phyloP scores from a whole-genome alignment of 352 stramenopile genomes.

The Phytopythium chamaehyphon region DNA sequence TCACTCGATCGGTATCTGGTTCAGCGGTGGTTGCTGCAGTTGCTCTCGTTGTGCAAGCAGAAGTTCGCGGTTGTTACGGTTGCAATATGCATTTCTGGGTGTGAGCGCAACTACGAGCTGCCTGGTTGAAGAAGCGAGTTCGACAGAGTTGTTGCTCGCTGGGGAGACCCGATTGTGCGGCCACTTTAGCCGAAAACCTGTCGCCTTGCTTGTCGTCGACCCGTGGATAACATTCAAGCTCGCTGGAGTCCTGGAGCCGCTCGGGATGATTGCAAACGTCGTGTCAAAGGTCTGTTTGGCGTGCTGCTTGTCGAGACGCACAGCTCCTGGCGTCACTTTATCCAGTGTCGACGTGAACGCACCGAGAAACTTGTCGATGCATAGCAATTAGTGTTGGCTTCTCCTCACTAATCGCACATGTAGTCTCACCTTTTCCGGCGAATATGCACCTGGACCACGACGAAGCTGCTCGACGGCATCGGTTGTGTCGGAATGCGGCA shows the following conservation, averaged over 20 bases:
- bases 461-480: constrained; percentile 1
- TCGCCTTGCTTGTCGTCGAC: not conserved
- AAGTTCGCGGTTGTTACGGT: constrained; percentile 28
- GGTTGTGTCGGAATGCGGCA: not conserved
- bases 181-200: constrained; percentile 1
- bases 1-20: not conserved
- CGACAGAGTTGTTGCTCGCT: not conserved
- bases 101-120: constrained; percentile 34
- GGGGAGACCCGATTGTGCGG: not conserved
- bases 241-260: not conserved
- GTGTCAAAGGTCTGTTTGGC: constrained; percentile 19
- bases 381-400: not conserved
- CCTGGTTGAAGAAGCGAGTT: constrained; percentile 16
- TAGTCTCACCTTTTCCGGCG: constrained; percentile 34
- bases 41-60: constrained; percentile 18
- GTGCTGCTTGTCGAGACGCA: constrained; percentile 16
- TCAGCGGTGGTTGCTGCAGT: not conserved
- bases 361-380: constrained; percentile 28
- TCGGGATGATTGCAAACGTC: constrained; percentile 23
- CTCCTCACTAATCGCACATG: not conserved
- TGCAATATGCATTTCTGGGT: constrained; percentile 43
- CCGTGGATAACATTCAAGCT: not conserved
- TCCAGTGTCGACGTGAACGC: constrained; percentile 43
- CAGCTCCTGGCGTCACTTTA: constrained; percentile 22
- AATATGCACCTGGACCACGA: constrained; percentile 40